These are phyloP conservation scores for Nemania sp. DNA, from an alignment of 2,329 filamentous ascomycete genomes.

Conservation along the genomic window DNA sequence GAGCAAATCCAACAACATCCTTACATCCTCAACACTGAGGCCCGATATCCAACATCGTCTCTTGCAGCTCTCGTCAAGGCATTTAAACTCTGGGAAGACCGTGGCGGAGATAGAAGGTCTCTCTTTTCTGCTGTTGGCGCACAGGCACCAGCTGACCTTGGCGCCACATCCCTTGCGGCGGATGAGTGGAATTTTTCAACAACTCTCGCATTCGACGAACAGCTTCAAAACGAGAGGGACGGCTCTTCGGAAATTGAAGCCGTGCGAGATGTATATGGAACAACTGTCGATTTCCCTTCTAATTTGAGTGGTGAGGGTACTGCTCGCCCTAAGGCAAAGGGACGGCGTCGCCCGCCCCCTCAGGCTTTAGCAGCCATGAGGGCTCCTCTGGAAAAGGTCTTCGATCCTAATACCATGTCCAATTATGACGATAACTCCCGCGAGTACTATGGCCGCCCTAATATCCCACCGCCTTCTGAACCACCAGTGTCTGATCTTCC, in stretches of 20 bases:
- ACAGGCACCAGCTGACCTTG: constrained; percentile 61
- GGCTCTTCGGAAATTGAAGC: constrained; percentile 60
- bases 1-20: constrained; percentile 76
- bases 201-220: constrained; percentile 72
- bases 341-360: constrained; percentile 67
- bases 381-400: constrained; percentile 72
- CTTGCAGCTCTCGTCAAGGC: constrained; percentile 76
- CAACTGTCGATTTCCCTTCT: constrained; percentile 65
- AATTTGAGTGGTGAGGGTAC: constrained; percentile 62
- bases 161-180: constrained; percentile 61
- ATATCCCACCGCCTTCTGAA: constrained; percentile 52
- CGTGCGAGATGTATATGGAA: constrained; percentile 71
- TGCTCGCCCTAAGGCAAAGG: constrained; percentile 65
- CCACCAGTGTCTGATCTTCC: constrained; percentile 65
- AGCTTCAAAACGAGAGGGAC: constrained; percentile 65
- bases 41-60: constrained; percentile 71
- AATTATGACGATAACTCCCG: constrained; percentile 74
- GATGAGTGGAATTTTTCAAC: constrained; percentile 78
- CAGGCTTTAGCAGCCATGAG: constrained; percentile 68
- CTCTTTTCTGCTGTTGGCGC: constrained; percentile 71
- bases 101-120: constrained; percentile 76
- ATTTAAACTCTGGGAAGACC: constrained; percentile 80
- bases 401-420: constrained; percentile 74
- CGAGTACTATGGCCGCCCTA: constrained; percentile 66
- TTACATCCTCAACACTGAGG: constrained; percentile 73